Base-by-base conservation (phyloP, 306 rosid genomes). In the Corylus avellana region DNA sequence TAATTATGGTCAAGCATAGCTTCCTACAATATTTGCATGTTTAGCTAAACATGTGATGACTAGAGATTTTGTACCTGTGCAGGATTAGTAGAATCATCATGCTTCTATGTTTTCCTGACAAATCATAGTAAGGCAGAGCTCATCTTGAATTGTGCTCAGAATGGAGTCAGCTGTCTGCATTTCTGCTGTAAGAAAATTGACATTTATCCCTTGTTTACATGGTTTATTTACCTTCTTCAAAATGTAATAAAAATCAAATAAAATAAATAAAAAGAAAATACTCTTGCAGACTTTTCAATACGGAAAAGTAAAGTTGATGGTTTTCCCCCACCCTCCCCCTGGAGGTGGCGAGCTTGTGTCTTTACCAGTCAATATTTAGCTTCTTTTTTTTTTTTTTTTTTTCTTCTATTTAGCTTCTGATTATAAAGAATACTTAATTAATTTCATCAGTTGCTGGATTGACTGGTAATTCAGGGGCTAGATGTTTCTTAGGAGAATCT, bases 21-120 rank as follows among this genome's bases (percentile, higher is more conserved):
- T 49, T 61, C 44, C 57, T 59, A 25, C 42, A 22, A 11, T 61
- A 32, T 39, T 55, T 50, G 48, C 6, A 11, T 29, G 47, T 61
- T 8, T 68, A 14, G 39, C 11, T 20, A 25, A 64, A 29, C 80
- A 51, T 75, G 12, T 47, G 77, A 62, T 80, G 7, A 67, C 72
- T 9, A 67, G 72, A 18, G 57, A 14, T 82, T 71, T 67, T 82
- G 51, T 81, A 69, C 76, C 62, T 82, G 87, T 76, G 75, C 92
- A 88, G 94, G 91, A 83, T 82, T 82, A 74, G 69, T 84, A 77
- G 82, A 72, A 77, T 12, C 76, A 75, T 17, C 61, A 20, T 35
- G 70, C 70, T 77, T 29, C 76, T 72, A 70, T 32, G 32, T 20
- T 14, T 42, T 80, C 50, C 79, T 76, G 71, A 73, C 13, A 3